These are phyloP conservation scores for Pistacia vera DNA, from an alignment of 345 rosid genomes.

Conservation along the genomic window DNA sequence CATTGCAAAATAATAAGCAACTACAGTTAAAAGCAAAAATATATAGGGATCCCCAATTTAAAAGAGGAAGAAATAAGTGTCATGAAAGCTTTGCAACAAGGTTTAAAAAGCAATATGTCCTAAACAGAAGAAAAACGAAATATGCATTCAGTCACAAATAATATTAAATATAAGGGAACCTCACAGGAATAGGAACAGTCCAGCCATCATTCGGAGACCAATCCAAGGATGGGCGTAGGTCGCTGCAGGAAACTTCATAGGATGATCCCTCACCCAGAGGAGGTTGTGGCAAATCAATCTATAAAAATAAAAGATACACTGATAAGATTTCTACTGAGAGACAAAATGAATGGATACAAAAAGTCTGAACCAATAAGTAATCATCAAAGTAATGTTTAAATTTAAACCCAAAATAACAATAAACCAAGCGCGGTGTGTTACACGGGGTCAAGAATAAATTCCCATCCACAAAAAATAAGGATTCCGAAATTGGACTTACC, in stretches of 20 bases:
- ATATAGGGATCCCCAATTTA: not conserved
- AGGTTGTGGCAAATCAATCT: conserved; percentile 56
- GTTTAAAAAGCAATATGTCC: too few species aligned
- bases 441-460: not conserved
- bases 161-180: conserved; percentile 7
- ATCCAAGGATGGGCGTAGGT: conserved; percentile 63
- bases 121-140: too few species aligned
- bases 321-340: not conserved
- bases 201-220: conserved; percentile 62
- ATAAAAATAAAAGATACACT: not conserved
- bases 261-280: conserved; percentile 60
- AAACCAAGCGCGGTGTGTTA: not conserved
- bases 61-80: not conserved
- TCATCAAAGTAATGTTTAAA: not conserved
- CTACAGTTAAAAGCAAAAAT: not conserved
- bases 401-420: not conserved
- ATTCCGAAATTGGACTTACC: not conserved
- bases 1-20: conserved; percentile 11
- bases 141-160: not conserved
- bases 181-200: conserved; percentile 39
- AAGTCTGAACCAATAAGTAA: not conserved
- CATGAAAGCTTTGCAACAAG: too few species aligned
- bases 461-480: not conserved
- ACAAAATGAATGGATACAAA: not conserved
- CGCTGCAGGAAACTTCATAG: conserved; percentile 42